phyloP scores from a whole-genome alignment of 1,284 basidiomycete genomes.

The Sphagnurus paluster region DNA sequence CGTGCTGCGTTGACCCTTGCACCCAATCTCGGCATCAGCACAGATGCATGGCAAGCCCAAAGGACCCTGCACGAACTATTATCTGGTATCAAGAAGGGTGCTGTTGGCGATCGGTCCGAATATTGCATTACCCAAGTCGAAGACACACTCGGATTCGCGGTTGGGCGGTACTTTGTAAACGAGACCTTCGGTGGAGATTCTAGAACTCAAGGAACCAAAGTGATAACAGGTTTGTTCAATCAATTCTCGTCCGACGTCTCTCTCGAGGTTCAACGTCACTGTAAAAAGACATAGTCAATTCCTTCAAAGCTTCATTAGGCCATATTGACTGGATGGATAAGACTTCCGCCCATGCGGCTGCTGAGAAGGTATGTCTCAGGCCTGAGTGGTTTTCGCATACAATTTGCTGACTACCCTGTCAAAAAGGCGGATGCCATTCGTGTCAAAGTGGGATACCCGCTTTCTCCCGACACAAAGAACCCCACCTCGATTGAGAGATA shows the following conservation, averaged over 20 bases:
- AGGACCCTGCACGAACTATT: conserved; percentile 71
- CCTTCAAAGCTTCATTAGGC: conserved; percentile 82
- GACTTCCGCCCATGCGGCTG: conserved; percentile 78
- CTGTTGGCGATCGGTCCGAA: conserved; percentile 79
- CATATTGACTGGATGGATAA: conserved; percentile 92
- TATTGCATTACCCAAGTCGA: conserved; percentile 71
- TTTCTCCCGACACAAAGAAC: conserved; percentile 79
- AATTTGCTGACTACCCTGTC: conserved; percentile 3
- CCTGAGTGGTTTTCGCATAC: background rate
- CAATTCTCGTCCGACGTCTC: background rate
- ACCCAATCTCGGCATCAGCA: conserved; percentile 68
- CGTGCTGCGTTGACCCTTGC: conserved; percentile 70
- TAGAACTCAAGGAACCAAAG: conserved; percentile 76
- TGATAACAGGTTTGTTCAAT: conserved; percentile 69
- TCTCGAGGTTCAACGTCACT: conserved; percentile 7
- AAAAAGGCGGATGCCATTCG: conserved; percentile 73
- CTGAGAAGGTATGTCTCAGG: conserved; percentile 68
- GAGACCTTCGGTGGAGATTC: conserved; percentile 85
- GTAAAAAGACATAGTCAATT: conserved; percentile 79
- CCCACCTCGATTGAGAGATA: conserved; percentile 73
- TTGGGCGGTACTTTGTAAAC: conserved; percentile 83
- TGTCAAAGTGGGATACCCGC: conserved; percentile 88
- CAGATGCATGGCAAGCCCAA: conserved; percentile 75
- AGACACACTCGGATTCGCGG: conserved; percentile 67
- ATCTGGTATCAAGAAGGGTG: conserved; percentile 86